Conservation (phyloP, 2,329 filamentous ascomycete species). For the Lachnellula cervina region DNA sequence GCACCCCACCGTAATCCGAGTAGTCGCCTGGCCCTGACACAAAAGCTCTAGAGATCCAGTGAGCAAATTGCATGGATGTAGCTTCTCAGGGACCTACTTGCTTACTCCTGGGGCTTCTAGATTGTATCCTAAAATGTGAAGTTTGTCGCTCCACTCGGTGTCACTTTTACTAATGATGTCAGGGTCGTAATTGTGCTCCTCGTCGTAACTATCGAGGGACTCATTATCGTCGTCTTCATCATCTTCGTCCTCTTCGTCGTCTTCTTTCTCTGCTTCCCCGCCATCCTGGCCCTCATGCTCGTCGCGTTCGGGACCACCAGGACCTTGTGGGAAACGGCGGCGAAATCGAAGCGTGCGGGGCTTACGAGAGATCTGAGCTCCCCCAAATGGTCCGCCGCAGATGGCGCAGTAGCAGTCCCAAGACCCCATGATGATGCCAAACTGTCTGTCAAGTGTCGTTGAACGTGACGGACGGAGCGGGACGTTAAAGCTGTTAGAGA, state of each 20-base stretch:
- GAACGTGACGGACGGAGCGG: too few species aligned
- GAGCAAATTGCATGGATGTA: background rate
- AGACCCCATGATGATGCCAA: constrained; percentile 1
- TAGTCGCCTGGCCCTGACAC: constrained; percentile 1
- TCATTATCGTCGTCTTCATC: background rate
- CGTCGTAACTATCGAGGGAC: background rate
- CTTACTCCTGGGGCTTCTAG: background rate
- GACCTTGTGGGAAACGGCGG: background rate
- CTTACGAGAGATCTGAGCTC: background rate
- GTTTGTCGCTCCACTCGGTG: background rate
- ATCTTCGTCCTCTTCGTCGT: background rate
- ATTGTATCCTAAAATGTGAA: constrained; percentile 3
- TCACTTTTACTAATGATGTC: constrained; percentile 1
- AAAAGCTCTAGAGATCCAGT: background rate
- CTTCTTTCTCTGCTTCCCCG: background rate
- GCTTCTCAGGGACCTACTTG: background rate
- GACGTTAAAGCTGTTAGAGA: too few species aligned
- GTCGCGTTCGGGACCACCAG: too few species aligned
- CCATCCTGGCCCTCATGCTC: background rate
- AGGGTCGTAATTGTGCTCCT: background rate
- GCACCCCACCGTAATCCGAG: background rate
- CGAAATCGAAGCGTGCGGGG: background rate
- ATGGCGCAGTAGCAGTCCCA: constrained; percentile 8
- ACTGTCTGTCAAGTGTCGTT: too few species aligned
- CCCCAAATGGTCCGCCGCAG: constrained; percentile 1